Evolutionary conservation across 495 filamentous ascomycete species (phyloP).

Genomic region (Penicillium odoratum): DNA sequence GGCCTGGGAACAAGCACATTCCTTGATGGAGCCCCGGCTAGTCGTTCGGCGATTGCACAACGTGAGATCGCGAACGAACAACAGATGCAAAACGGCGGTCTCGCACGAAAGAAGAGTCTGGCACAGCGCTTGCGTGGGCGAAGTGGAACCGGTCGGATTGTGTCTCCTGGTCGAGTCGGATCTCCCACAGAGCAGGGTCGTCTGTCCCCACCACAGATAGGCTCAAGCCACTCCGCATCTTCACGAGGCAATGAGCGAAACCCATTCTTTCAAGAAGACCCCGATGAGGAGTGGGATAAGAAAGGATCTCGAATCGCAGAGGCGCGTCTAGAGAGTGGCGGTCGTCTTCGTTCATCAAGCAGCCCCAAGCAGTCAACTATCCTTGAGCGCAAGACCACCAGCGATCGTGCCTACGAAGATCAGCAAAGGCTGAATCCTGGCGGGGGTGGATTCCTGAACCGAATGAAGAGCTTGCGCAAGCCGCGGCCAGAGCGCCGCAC

Average conservation of each 20-base stretch:
- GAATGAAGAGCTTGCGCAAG: conserved; percentile 84
- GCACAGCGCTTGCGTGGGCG: conserved; percentile 80
- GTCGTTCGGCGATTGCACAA: conserved; percentile 76
- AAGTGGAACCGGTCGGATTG: conserved; percentile 42
- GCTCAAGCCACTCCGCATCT: conserved; percentile 35
- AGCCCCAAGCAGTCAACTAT: conserved; percentile 56
- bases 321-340: conserved; percentile 45
- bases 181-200: conserved; percentile 42
- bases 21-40: conserved; percentile 89
- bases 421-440: conserved; percentile 41
- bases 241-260: conserved; percentile 59
- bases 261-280: conserved; percentile 90
- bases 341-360: conserved; percentile 53
- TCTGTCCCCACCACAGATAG: conserved; percentile 36
- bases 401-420: conserved; percentile 56
- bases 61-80: conserved; percentile 65
- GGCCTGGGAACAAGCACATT: conserved; percentile 95
- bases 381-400: conserved; percentile 69
- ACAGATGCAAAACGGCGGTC: conserved; percentile 54
- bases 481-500: conserved; percentile 46
- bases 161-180: conserved; percentile 39
- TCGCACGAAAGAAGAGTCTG: conserved; percentile 89
- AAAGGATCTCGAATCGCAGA: conserved; percentile 65
- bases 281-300: conserved; percentile 69
- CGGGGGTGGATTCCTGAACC: conserved; percentile 70